A percentile compares a stretch with the other conserved stretches of the same genome.
These are phyloP conservation scores for Conidiobolus coronatus DNA, from an alignment of 371 early-diverging fungal species.

Conservation along the genomic window DNA sequence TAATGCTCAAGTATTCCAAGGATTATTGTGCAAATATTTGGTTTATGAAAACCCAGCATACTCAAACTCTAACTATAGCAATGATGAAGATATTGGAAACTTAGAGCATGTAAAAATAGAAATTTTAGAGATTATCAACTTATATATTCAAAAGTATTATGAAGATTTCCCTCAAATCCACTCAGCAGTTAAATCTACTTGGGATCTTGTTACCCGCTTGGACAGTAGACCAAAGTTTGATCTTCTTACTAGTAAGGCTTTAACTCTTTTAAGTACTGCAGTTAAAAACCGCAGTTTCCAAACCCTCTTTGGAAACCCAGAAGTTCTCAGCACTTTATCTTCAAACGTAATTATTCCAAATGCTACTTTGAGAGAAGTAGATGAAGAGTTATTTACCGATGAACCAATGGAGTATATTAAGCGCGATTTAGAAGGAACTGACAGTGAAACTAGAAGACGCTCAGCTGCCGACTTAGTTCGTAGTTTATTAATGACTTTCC, in stretches of 20 bases:
- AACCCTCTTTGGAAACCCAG: constrained; percentile 36
- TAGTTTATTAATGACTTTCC: neutral
- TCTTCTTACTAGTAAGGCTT: constrained; percentile 46
- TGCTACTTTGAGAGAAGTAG: constrained; percentile 59
- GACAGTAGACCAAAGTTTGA: constrained; percentile 57
- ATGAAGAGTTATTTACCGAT: constrained; percentile 89
- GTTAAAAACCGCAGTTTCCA: constrained; percentile 49
- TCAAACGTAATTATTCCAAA: constrained; percentile 86
- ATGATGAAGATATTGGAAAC: constrained; percentile 65
- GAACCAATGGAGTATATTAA: constrained; percentile 86
- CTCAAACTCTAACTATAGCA: constrained; percentile 8
- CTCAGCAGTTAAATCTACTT: constrained; percentile 63
- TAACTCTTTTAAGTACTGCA: constrained; percentile 71
- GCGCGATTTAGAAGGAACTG: constrained; percentile 81
- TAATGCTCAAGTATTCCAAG: constrained; percentile 50
- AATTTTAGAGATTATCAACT: constrained; percentile 69
- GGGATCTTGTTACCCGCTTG: constrained; percentile 50
- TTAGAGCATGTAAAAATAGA: constrained; percentile 70
- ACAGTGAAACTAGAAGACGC: constrained; percentile 76
- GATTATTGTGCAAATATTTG: constrained; percentile 62
- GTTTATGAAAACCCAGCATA: constrained; percentile 41
- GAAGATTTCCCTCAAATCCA: constrained; percentile 61
- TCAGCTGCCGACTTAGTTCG: constrained; percentile 81
- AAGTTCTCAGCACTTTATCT: constrained; percentile 51
- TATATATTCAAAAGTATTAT: constrained; percentile 75